These are phyloP conservation scores for Hibiscus mutabilis DNA, from an alignment of 345 rosid genomes.

Conservation along the genomic window DNA sequence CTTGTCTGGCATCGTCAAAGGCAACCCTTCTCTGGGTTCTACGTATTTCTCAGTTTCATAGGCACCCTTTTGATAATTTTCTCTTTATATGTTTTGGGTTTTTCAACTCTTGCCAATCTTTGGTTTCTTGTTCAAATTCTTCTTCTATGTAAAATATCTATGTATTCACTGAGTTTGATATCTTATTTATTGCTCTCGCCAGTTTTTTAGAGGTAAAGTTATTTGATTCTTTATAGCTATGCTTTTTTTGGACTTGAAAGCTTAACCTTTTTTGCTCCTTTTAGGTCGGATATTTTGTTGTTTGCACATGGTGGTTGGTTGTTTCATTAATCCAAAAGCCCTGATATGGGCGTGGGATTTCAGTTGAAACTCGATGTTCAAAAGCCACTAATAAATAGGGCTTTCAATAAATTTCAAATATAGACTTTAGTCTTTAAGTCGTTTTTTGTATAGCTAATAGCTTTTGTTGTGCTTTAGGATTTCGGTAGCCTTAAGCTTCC, in stretches of 20 bases:
- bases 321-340: conserved; percentile 3
- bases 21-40: not conserved
- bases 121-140: not conserved
- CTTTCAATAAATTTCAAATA: not conserved
- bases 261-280: not conserved
- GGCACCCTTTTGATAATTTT: conserved; percentile 1
- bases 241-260: not conserved
- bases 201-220: not conserved
- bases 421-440: not conserved
- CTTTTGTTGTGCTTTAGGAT: not conserved
- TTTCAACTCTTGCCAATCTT: not conserved
- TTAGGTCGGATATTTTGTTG: not conserved
- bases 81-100: not conserved
- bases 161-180: not conserved
- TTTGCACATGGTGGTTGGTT: conserved; percentile 2
- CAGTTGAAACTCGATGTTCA: not conserved
- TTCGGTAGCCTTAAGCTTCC: not conserved
- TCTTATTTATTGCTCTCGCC: not conserved
- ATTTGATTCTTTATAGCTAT: not conserved
- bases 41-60: not conserved
- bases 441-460: not conserved
- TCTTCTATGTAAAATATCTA: not conserved
- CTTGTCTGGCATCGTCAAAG: conserved; percentile 1
- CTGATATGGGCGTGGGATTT: not conserved
- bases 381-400: not conserved